Percentiles rank a stretch among this genome's conserved stretches.
Conservation (phyloP, 441 rosid genomes). For the Rhodomyrtus psidioides region DNA sequence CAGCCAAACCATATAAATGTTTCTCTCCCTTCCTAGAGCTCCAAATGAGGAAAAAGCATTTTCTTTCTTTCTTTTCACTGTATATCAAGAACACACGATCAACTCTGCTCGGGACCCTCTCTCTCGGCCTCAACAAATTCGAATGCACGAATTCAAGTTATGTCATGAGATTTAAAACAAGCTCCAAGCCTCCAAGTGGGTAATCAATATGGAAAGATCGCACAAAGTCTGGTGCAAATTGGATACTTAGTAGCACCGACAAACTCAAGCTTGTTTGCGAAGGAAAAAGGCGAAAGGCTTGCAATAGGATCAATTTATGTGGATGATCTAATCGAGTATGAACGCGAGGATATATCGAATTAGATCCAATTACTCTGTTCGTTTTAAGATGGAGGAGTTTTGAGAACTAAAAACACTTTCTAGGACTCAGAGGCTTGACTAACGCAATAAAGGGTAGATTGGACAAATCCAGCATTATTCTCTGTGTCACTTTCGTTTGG, state of each 20-base stretch:
- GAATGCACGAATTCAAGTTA: neutral
- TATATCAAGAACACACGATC: neutral
- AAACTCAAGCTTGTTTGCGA: neutral
- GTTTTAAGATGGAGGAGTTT: neutral
- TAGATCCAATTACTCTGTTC: neutral
- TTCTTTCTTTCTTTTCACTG: neutral
- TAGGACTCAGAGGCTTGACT: neutral
- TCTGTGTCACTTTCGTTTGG: conserved; percentile 58
- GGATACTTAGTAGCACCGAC: neutral
- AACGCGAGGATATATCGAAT: neutral
- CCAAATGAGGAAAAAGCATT: neutral
- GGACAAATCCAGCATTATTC: neutral
- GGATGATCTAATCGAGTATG: neutral
- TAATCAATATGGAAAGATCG: neutral
- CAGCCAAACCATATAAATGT: neutral
- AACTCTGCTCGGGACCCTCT: neutral
- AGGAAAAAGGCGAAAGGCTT: neutral
- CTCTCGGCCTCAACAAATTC: neutral
- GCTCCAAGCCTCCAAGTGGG: neutral
- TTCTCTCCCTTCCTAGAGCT: neutral
- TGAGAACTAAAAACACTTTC: neutral
- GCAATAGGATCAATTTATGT: neutral
- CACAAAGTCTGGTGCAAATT: neutral
- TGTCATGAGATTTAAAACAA: neutral
- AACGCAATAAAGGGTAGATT: neutral